These are phyloP conservation scores for Diutina pseudorugosa DNA, from an alignment of 1,139 yeast species.

Conservation along the genomic window DNA sequence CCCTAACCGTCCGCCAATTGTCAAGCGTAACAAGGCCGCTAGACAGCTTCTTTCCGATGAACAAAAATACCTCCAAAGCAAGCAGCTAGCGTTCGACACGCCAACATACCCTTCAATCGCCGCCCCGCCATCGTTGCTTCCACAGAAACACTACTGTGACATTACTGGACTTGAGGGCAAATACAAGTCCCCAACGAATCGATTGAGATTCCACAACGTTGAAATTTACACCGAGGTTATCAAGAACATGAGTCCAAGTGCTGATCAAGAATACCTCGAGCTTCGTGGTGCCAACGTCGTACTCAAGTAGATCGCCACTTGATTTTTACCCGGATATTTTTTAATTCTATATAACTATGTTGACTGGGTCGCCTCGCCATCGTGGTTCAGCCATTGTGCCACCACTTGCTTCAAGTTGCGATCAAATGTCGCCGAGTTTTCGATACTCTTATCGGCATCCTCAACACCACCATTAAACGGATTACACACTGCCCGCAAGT, in stretches of 20 bases:
- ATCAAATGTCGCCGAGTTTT: not conserved
- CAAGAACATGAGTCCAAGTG: conserved; percentile 75
- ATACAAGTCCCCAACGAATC: conserved; percentile 68
- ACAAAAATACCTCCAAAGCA: conserved; percentile 41
- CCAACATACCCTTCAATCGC: conserved; percentile 53
- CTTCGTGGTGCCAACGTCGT: conserved; percentile 83
- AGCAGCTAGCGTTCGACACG: conserved; percentile 30
- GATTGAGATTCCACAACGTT: conserved; percentile 67
- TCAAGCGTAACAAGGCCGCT: conserved; percentile 61
- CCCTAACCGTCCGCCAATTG: conserved; percentile 22
- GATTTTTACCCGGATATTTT: not conserved
- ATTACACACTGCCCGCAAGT: conserved; percentile 40
- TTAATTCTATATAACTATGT: not conserved
- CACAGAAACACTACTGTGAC: conserved; percentile 81
- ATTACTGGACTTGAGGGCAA: conserved; percentile 78
- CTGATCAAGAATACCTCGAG: conserved; percentile 85
- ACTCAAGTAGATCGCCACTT: conserved; percentile 30
- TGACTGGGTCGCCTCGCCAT: not conserved
- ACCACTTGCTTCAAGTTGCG: not conserved
- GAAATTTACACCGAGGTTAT: conserved; percentile 76
- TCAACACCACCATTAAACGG: conserved; percentile 33
- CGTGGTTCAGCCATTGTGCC: not conserved
- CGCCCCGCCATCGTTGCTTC: conserved; percentile 84
- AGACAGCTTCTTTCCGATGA: conserved; percentile 75
- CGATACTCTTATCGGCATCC: conserved; percentile 12